Evolutionary conservation across 2,329 filamentous ascomycete genomes (phyloP), one percentile per base, ranked within the genome.

Genomic region (Zasmidium angulare): DNA sequence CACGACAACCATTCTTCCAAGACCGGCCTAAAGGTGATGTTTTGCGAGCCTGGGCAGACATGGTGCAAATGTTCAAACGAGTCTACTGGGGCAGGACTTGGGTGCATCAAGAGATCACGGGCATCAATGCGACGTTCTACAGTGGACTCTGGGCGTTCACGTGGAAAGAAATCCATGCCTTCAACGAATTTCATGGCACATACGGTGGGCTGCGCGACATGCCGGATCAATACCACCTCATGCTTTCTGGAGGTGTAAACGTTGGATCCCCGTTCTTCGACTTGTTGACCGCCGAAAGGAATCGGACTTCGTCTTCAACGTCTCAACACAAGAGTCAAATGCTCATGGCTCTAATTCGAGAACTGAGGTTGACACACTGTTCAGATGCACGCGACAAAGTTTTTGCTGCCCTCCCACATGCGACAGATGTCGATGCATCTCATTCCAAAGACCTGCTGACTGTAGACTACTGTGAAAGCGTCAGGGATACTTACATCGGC

Each of bases 371-470:
- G 51, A 53, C 51, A 17, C 17, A n/a, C 20, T 53, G 51, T 29
- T 23, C 20, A 19, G 51, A 53, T 20, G 51, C 29, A 12, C 43
- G 51, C 9, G 51, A 53, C 51, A 53, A 53, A n/a, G 29, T 53
- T 2, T 43, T 53, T 19, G 51, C 51, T 53, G 51, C 51, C 10
- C 24, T 53, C 14, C 51, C 51, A 20, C 51, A 53, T 21, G 51
- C 51, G 2, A 36, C n/a, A 10, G 51, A 53, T 43, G 51, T 53
- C 22, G 36, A 36, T 2, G 10, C 2, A 2, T 14, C n/a, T 17
- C 4, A n/a, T 2, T 10, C 22, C 2, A 22, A 51, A 24, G 21
- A 51, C 9, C 19, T 51, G 23, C 23, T 51, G 2, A 3, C 49
- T 29, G 23, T 29, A 11, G 49, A 24, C 7, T 24, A 26, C n/a